Evolutionary conservation across 2,329 filamentous ascomycete genomes (phyloP).

Genomic region (Colletotrichum incanum): DNA sequence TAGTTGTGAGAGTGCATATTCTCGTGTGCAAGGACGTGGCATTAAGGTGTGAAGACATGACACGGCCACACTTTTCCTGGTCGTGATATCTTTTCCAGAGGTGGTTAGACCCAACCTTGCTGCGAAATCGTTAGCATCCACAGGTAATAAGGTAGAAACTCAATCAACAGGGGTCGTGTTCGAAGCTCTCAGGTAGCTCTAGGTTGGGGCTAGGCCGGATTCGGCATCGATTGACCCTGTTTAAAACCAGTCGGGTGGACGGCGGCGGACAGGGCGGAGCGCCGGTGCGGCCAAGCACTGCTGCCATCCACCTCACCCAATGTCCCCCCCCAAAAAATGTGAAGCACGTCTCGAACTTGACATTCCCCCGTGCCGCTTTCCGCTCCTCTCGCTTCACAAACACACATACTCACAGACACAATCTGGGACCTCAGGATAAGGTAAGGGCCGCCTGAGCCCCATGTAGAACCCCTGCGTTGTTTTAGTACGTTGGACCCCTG

Average conservation of each 20-base stretch:
- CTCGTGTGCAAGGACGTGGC: conserved; percentile 11
- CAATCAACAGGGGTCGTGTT: conserved; percentile 15
- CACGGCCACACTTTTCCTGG: conserved; percentile 7
- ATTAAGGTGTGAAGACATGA: conserved; percentile 12
- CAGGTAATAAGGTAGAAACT: conserved; percentile 33
- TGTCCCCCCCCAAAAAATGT: neutral
- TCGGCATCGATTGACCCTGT: conserved; percentile 10
- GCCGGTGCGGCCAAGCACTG: conserved; percentile 21
- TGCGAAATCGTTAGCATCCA: conserved; percentile 20
- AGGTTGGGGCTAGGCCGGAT: conserved; percentile 26
- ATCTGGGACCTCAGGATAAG: conserved; percentile 16
- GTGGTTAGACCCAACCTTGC: conserved; percentile 26
- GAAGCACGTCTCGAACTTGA: conserved; percentile 8
- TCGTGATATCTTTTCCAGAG: conserved; percentile 14
- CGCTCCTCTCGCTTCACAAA: neutral
- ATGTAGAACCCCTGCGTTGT: conserved; percentile 9
- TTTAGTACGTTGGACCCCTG: conserved; percentile 23
- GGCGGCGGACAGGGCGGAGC: conserved; percentile 39
- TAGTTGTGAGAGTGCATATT: neutral
- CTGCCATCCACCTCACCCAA: neutral
- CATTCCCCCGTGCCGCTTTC: neutral
- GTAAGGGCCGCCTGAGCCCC: neutral
- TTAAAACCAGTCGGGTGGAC: conserved; percentile 25
- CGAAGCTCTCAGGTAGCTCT: neutral
- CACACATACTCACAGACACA: neutral